phyloP scores from a whole-genome alignment of 179 eudicot species.

The Sideroxylon spinosum region DNA sequence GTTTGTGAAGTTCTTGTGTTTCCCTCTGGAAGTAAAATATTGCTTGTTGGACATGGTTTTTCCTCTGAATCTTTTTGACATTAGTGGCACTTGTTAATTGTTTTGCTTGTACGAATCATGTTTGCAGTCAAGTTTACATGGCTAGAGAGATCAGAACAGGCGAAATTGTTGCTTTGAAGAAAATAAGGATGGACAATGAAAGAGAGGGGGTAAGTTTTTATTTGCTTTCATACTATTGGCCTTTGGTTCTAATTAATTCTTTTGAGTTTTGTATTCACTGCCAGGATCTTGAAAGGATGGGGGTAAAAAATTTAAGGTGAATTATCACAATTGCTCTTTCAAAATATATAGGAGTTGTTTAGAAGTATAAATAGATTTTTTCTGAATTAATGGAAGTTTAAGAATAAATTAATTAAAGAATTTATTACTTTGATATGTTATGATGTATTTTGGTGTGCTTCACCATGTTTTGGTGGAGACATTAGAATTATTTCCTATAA shows the following conservation, averaged over 20 bases:
- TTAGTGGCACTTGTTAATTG: background rate
- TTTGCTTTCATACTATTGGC: background rate
- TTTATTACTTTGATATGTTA: no score
- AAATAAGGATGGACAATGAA: conserved; percentile 88
- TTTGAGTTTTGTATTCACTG: background rate
- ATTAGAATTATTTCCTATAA: no score
- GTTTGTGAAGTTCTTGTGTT: conserved; percentile 4
- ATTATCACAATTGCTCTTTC: no score
- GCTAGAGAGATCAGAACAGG: conserved; percentile 78
- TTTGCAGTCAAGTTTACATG: conserved; percentile 78
- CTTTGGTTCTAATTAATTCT: background rate
- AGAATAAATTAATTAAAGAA: no score
- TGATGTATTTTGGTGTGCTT: no score
- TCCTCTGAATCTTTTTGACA: background rate
- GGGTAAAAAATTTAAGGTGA: background rate
- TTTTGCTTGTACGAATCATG: conserved; percentile 9
- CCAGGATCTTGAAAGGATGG: background rate
- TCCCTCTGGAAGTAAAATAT: background rate
- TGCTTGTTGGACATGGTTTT: background rate
- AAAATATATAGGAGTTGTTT: no score
- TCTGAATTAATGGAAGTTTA: no score
- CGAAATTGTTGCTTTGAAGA: conserved; percentile 90
- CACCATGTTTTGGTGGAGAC: no score
- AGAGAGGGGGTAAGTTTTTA: conserved; percentile 72
- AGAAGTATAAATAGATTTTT: no score